Evolutionary conservation across 164 flowering plant genomes (phyloP).

Genomic region (Nymphaea colorata): DNA sequence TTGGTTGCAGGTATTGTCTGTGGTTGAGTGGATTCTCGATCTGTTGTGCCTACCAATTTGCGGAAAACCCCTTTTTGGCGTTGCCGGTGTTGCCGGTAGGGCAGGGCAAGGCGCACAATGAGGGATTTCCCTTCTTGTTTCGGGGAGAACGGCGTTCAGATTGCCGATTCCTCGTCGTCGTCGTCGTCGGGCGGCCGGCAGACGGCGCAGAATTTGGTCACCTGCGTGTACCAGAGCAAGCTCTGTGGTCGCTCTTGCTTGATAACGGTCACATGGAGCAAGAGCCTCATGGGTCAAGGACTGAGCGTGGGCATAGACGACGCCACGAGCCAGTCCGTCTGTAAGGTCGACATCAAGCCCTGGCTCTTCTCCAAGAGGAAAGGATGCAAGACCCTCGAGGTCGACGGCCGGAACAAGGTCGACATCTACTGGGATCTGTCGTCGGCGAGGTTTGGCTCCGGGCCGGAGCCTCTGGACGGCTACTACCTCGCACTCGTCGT

Average conservation of each 20-base stretch:
- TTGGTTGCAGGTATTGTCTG: too few species aligned
- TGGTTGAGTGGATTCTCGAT: too few species aligned
- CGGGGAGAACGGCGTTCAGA: constrained; percentile 38
- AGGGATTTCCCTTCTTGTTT: constrained; percentile 42
- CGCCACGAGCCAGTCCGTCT: constrained; percentile 18
- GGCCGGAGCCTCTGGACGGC: constrained; percentile 33
- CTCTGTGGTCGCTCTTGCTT: constrained; percentile 18
- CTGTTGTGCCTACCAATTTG: too few species aligned
- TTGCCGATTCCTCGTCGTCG: constrained; percentile 29
- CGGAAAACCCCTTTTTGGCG: too few species aligned
- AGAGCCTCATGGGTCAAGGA: constrained; percentile 32
- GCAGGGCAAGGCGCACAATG: constrained; percentile 12
- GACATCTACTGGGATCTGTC: constrained; percentile 36
- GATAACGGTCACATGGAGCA: constrained; percentile 33
- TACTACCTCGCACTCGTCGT: constrained; percentile 24
- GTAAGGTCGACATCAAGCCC: constrained; percentile 32
- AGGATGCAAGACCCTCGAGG: constrained; percentile 22
- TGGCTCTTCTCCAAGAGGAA: constrained; percentile 33
- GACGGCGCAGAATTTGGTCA: constrained; percentile 30
- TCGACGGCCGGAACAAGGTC: constrained; percentile 12
- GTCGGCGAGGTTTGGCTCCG: constrained; percentile 25
- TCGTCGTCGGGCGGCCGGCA: constrained; percentile 2
- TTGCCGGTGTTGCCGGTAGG: too few species aligned
- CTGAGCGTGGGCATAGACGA: constrained; percentile 23
- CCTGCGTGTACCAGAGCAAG: constrained; percentile 23